These are phyloP conservation scores for Lagenaria siceraria DNA, from an alignment of 306 rosid species.

Conservation along the genomic window DNA sequence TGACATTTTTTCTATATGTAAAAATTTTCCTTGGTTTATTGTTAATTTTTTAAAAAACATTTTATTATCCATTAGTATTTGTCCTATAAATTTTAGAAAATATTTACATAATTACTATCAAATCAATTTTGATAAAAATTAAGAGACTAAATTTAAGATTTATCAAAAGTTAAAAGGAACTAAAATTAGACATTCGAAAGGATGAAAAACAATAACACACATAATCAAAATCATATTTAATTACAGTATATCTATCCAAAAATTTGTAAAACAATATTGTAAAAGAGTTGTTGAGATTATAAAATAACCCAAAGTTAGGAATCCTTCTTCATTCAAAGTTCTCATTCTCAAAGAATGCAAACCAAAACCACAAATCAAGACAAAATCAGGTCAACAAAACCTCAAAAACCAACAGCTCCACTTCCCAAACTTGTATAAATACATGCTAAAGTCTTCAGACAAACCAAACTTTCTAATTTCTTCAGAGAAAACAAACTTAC, in stretches of 20 bases:
- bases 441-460: not conserved
- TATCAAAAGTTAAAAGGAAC: too few relatives aligned
- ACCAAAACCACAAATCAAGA: constrained; percentile 28
- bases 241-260: not conserved
- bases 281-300: not conserved
- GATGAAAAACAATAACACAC: not conserved
- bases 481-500: not conserved
- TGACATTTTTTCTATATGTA: too few relatives aligned
- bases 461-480: not conserved
- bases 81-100: too few relatives aligned
- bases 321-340: not conserved
- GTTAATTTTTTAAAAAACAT: too few relatives aligned
- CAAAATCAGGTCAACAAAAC: constrained; percentile 22
- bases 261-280: not conserved
- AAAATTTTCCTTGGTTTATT: too few relatives aligned
- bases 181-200: too few relatives aligned
- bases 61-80: too few relatives aligned
- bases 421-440: constrained; percentile 5
- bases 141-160: too few relatives aligned
- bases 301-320: not conserved
- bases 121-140: too few relatives aligned
- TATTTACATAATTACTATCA: too few relatives aligned
- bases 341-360: not conserved
- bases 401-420: constrained; percentile 34
- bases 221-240: not conserved